A percentile compares a stretch with the other conserved stretches of the same genome.
Evolutionary conservation across 2,329 filamentous ascomycete species (phyloP).

Genomic region (Paraphoma sp.): DNA sequence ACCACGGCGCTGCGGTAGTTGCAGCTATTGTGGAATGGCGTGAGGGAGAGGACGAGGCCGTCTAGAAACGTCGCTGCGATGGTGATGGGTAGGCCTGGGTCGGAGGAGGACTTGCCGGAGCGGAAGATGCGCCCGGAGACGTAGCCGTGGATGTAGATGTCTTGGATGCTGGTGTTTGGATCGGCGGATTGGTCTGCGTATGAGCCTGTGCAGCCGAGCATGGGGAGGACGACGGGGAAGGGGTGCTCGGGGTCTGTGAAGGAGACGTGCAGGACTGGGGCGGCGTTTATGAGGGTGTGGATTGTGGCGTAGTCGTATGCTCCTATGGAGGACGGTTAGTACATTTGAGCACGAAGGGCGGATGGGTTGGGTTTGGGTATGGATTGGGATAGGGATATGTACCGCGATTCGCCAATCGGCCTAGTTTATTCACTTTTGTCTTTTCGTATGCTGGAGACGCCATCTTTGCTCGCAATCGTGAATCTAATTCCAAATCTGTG

Average conservation of each 20-base stretch:
- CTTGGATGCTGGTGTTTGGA: slow-evolving; percentile 56
- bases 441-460: slow-evolving; percentile 29
- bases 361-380: not conserved
- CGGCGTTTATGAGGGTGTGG: slow-evolving; percentile 39
- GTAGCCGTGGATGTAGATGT: slow-evolving; percentile 46
- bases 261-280: slow-evolving; percentile 45
- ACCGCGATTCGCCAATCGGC: slow-evolving; percentile 38
- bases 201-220: slow-evolving; percentile 48
- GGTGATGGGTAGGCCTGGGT: slow-evolving; percentile 42
- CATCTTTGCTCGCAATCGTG: slow-evolving; percentile 7
- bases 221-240: slow-evolving; percentile 58
- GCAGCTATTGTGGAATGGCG: slow-evolving; percentile 45
- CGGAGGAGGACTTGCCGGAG: slow-evolving; percentile 9
- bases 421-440: slow-evolving; percentile 37
- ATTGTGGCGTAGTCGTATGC: slow-evolving; percentile 45
- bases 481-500: no score
- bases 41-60: slow-evolving; percentile 42
- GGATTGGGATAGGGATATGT: not conserved
- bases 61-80: slow-evolving; percentile 39
- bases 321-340: slow-evolving; percentile 17
- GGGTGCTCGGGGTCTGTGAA: slow-evolving; percentile 52
- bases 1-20: slow-evolving; percentile 44
- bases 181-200: slow-evolving; percentile 45
- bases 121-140: slow-evolving; percentile 67
- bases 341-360: not conserved